Evolutionary conservation across 345 rosid species (phyloP).

Genomic region (Arabidopsis suecica): DNA sequence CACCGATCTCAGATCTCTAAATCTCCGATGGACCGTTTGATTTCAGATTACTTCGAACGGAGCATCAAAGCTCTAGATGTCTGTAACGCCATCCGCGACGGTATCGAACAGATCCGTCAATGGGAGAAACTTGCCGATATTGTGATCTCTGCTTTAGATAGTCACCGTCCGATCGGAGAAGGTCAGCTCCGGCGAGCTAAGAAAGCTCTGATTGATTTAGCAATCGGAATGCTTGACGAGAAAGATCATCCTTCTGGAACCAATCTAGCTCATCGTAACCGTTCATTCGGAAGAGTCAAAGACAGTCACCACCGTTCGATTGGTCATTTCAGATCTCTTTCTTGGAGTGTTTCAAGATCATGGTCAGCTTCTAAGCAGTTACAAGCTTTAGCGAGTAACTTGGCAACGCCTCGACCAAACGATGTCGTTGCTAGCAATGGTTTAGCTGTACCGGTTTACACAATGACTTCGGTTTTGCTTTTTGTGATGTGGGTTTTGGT

Average conservation of each 20-base stretch:
- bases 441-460: conserved; percentile 66
- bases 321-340: conserved; percentile 84
- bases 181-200: conserved; percentile 92
- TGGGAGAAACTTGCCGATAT: conserved; percentile 80
- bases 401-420: conserved; percentile 60
- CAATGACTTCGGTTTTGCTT: conserved; percentile 71
- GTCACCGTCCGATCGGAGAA: conserved; percentile 58
- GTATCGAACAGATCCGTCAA: conserved; percentile 72
- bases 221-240: conserved; percentile 86
- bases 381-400: conserved; percentile 71
- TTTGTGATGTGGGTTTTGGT: conserved; percentile 94
- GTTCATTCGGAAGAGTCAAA: conserved; percentile 75
- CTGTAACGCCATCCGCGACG: conserved; percentile 87
- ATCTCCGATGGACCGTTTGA: conserved; percentile 59
- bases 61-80: conserved; percentile 85
- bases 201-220: conserved; percentile 81
- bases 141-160: conserved; percentile 65
- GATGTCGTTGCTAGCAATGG: conserved; percentile 68
- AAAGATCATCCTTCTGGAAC: conserved; percentile 60
- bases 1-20: conserved; percentile 43
- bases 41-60: conserved; percentile 68
- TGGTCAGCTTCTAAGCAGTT: conserved; percentile 98
- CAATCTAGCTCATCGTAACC: conserved; percentile 66
- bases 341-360: conserved; percentile 96
- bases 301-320: conserved; percentile 48